Base-by-base conservation (phyloP, 2,329 filamentous ascomycete species). In the Colletotrichum euphorbiae region DNA sequence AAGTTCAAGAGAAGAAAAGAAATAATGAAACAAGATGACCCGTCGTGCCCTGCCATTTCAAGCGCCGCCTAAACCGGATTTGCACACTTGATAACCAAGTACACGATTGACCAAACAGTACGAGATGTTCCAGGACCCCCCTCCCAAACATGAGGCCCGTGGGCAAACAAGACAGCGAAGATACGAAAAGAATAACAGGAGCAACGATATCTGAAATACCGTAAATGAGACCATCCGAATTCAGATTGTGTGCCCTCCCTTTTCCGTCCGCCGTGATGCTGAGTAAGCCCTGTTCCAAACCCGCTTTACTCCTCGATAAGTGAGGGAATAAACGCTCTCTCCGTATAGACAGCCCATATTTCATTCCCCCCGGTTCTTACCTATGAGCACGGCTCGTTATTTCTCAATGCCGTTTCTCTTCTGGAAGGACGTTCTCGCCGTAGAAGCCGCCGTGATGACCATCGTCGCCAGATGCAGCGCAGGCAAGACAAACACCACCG, bases 401-500 rank as follows among this genome's bases (percentile, higher is more conserved):
- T 28, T 12, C 46, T 40, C 36, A 69, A 21, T 69, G 83, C 72
- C 83, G 80, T 75, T 84, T 82, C 71, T 87, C 83, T 71, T 85
- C 82, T 19, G 84, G 80, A 15, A 83, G 82, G 28, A 87, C 85
- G 31, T 81, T 86, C 45, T 83, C 81, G 31, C 85, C 86, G 70
- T 88, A 88, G 74, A 86, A 86, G 7, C 84, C 82, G 17, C 79
- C 83, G 7, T 81, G 79, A 11, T 78, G 79, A 28, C 81, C 77
- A n/a, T 78, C 75, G 36, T 77, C 78, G 6, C 81, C 82, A 9
- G 83, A 81, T 8, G 83, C 84, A 43, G 83, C 77, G 71, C 87
- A 89, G 1, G 86, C 85, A 43, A 87, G 79, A 70, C 87, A 89
- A 3, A 85, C 81, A 6, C 86, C 85, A 67, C 86, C 86, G 31